These are phyloP conservation scores for Glutinoglossum americanum DNA, from an alignment of 495 filamentous ascomycete genomes.

Conservation along the genomic window DNA sequence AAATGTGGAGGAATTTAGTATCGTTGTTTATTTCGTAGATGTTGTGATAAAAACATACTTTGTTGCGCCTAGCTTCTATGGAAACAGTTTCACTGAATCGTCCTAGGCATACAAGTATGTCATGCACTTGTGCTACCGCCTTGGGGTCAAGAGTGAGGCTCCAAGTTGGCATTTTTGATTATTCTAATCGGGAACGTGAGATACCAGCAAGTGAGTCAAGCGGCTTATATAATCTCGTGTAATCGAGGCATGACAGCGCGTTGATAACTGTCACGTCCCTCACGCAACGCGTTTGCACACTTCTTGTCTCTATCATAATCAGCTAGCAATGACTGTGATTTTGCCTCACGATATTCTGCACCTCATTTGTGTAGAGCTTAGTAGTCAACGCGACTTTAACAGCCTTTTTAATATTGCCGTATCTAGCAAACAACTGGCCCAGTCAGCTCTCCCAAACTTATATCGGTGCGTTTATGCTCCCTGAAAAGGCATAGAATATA, in stretches of 20 bases:
- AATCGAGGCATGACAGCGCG: no score
- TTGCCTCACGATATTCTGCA: slow-evolving; percentile 39
- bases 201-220: neutral
- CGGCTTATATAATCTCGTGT: no score
- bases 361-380: slow-evolving; percentile 35
- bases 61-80: slow-evolving; percentile 57
- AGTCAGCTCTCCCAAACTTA: slow-evolving; percentile 34
- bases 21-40: neutral
- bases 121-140: slow-evolving; percentile 53
- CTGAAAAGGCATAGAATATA: neutral
- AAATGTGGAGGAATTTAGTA: slow-evolving; percentile 5
- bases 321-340: slow-evolving; percentile 10
- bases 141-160: slow-evolving; percentile 60
- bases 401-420: slow-evolving; percentile 34
- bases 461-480: slow-evolving; percentile 28
- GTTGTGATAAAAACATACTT: slow-evolving; percentile 24
- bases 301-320: neutral
- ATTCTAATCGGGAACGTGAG: neutral
- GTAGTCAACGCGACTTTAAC: slow-evolving; percentile 26
- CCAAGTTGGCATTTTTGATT: slow-evolving; percentile 40
- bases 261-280: no score
- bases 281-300: neutral
- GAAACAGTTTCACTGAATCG: slow-evolving; percentile 86
- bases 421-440: slow-evolving; percentile 27
- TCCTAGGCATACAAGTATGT: slow-evolving; percentile 62